phyloP scores from a whole-genome alignment of 192 early-diverging fungal genomes.

The Phycomyces nitens region DNA sequence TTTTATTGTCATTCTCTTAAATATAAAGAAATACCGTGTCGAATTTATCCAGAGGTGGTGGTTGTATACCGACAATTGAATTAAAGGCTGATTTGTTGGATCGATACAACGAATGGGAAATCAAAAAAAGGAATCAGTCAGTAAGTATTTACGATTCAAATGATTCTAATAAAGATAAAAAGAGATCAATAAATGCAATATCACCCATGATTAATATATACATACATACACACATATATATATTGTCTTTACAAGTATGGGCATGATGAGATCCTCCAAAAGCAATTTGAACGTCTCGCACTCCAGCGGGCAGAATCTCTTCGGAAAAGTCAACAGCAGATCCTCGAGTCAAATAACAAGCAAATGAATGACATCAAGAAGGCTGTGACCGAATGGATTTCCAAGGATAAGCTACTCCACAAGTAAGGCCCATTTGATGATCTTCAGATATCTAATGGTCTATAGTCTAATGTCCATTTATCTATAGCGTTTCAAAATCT shows the following conservation, averaged over 20 bases:
- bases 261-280: background rate
- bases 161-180: background rate
- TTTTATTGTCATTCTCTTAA: too few species aligned
- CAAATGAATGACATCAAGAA: background rate
- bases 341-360: background rate
- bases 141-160: background rate
- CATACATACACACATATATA: too few species aligned
- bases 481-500: too few species aligned
- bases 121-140: background rate
- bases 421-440: background rate
- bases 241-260: background rate
- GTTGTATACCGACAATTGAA: background rate
- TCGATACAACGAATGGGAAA: background rate
- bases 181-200: too few species aligned
- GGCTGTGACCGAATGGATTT: conserved; percentile 5
- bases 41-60: too few species aligned
- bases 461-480: background rate
- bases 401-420: background rate
- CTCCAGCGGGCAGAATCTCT: background rate
- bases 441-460: too few species aligned
- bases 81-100: background rate
- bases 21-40: too few species aligned
- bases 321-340: background rate
- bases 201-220: too few species aligned
- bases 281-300: background rate